These are phyloP conservation scores for Sporothrix brunneoviolacea DNA, from an alignment of 2,329 filamentous ascomycete genomes.

Conservation along the genomic window DNA sequence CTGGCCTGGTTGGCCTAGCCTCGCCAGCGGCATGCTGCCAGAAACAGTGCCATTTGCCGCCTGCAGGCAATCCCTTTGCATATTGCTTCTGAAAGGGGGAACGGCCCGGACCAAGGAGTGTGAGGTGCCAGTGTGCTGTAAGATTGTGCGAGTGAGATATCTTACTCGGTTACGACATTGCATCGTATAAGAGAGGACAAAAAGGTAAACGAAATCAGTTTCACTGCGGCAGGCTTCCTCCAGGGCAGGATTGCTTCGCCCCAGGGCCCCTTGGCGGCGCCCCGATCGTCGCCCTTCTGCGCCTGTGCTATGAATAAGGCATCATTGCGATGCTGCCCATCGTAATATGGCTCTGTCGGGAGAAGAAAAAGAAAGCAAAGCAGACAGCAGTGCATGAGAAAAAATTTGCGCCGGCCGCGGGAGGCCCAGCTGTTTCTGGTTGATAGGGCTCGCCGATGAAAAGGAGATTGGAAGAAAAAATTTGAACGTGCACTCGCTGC, in stretches of 20 bases:
- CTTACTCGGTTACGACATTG: conserved; percentile 1
- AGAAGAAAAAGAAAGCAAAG: not conserved
- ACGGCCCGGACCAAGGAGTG: conserved; percentile 3
- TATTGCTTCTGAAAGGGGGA: conserved; percentile 4
- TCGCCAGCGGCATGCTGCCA: not conserved
- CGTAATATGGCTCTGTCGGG: too few relatives aligned
- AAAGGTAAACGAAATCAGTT: not conserved
- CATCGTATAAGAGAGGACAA: conserved; percentile 6
- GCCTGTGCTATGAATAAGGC: too few relatives aligned
- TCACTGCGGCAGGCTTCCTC: not conserved
- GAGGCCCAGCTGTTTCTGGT: not conserved
- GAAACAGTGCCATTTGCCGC: conserved; percentile 11
- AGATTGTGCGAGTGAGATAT: not conserved
- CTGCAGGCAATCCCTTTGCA: not conserved
- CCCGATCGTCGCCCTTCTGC: too few relatives aligned
- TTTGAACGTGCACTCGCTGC: conserved; percentile 9
- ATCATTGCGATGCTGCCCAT: too few relatives aligned
- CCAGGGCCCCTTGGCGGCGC: too few relatives aligned
- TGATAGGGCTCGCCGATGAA: conserved; percentile 7
- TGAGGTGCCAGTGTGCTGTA: too few relatives aligned
- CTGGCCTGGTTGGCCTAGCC: too few relatives aligned
- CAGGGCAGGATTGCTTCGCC: too few relatives aligned
- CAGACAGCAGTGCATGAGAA: not conserved
- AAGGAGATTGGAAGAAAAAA: conserved; percentile 5
- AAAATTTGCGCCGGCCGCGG: not conserved